Evolutionary conservation across 2,329 filamentous ascomycete genomes (phyloP).

Genomic region (Monosporascus sp.): DNA sequence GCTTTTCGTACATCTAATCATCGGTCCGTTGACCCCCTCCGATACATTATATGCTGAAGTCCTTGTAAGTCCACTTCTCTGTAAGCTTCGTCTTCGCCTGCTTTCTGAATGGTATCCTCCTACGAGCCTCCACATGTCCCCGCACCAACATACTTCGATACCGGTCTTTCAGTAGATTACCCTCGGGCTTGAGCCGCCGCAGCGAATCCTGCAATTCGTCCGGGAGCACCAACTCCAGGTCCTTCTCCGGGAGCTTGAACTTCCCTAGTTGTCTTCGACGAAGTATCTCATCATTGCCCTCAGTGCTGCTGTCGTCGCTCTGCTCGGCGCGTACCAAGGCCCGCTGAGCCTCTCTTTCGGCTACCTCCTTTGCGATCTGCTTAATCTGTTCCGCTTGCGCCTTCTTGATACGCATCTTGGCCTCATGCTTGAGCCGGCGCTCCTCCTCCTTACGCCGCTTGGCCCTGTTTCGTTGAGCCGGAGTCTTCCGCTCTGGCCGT

Average conservation of each 20-base stretch:
- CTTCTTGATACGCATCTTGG: slow-evolving; percentile 65
- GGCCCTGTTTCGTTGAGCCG: slow-evolving; percentile 77
- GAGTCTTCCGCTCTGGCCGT: slow-evolving; percentile 78
- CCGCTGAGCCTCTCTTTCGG: slow-evolving; percentile 48
- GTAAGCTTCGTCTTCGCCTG: slow-evolving; percentile 75
- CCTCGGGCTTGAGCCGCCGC: slow-evolving; percentile 81
- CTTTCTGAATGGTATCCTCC: slow-evolving; percentile 73
- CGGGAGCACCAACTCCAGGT: slow-evolving; percentile 74
- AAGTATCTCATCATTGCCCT: slow-evolving; percentile 58
- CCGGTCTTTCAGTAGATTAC: slow-evolving; percentile 88
- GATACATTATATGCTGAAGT: slow-evolving; percentile 57
- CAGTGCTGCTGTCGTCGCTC: slow-evolving; percentile 42
- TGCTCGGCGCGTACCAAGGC: slow-evolving; percentile 38
- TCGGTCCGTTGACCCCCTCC: too few species aligned
- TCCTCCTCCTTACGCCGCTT: slow-evolving; percentile 87
- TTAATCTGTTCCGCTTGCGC: slow-evolving; percentile 67
- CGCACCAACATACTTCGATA: slow-evolving; percentile 85
- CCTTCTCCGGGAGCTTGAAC: slow-evolving; percentile 66
- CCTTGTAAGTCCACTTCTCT: slow-evolving; percentile 98
- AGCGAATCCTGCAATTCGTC: slow-evolving; percentile 81
- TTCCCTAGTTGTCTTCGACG: slow-evolving; percentile 71
- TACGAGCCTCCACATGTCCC: slow-evolving; percentile 81
- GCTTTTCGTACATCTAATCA: too few species aligned
- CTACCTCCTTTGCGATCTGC: slow-evolving; percentile 60
- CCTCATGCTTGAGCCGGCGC: slow-evolving; percentile 67